Evolutionary conservation across 2,329 filamentous ascomycete species (phyloP).

Genomic region (Cercospora canescens): DNA sequence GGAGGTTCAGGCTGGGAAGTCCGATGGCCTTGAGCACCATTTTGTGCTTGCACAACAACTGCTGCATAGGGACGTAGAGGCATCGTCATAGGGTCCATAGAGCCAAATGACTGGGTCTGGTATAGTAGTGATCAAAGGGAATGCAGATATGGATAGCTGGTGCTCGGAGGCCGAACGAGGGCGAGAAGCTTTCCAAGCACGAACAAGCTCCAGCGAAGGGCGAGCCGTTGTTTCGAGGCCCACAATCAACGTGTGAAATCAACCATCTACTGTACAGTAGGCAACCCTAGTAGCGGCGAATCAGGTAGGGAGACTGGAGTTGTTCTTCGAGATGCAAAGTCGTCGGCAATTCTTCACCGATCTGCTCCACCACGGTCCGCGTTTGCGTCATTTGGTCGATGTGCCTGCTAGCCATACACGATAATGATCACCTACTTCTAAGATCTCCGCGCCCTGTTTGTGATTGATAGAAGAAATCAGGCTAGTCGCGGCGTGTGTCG

Average conservation of each 20-base stretch:
- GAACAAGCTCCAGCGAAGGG: background rate
- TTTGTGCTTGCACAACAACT: background rate
- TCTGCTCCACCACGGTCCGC: background rate
- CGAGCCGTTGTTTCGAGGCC: background rate
- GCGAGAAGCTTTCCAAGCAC: background rate
- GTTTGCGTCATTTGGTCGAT: background rate
- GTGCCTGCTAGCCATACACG: too few relatives aligned
- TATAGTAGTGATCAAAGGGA: background rate
- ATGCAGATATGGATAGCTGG: background rate
- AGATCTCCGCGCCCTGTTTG: too few relatives aligned
- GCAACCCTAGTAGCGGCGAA: too few relatives aligned
- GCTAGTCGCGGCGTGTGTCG: too few relatives aligned
- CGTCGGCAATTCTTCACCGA: background rate
- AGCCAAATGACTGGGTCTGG: background rate
- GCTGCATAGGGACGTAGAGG: background rate
- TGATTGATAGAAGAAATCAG: too few relatives aligned
- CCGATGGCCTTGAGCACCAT: background rate
- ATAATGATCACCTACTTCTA: too few relatives aligned
- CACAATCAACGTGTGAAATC: background rate
- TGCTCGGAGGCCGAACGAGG: conserved; percentile 6
- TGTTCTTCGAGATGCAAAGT: background rate
- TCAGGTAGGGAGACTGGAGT: too few relatives aligned
- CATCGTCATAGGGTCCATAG: conserved; percentile 3
- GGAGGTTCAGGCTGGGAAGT: background rate
- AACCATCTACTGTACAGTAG: too few relatives aligned